phyloP scores from a whole-genome alignment of 306 rosid species.

The Echinosophora koreensis region DNA sequence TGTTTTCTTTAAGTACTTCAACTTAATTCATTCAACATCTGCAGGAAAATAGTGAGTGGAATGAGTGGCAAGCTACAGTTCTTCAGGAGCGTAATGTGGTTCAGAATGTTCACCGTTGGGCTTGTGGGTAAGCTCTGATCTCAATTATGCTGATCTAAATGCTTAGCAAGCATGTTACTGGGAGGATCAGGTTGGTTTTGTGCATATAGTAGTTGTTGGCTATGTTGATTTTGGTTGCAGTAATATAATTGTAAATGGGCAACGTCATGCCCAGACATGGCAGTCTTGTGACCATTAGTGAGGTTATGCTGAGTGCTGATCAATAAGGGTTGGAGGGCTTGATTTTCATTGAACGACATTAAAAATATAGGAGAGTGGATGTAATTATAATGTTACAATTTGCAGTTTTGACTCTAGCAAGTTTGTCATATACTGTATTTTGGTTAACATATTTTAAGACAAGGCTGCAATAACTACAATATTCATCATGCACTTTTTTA shows the following conservation, averaged over 20 bases:
- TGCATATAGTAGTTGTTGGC: slow-evolving; percentile 8
- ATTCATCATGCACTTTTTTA: slow-evolving; percentile 1
- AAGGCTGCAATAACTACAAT: slow-evolving; percentile 1
- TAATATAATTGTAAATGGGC: neutral
- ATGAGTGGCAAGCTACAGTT: slow-evolving; percentile 84
- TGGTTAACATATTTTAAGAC: slow-evolving; percentile 13
- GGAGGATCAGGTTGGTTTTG: slow-evolving; percentile 17
- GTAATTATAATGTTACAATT: neutral
- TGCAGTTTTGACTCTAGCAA: slow-evolving; percentile 1
- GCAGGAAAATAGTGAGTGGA: slow-evolving; percentile 90
- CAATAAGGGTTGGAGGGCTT: slow-evolving; percentile 28
- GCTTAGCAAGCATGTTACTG: slow-evolving; percentile 22
- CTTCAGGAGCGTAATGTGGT: slow-evolving; percentile 89
- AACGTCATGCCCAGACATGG: neutral
- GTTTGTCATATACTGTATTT: slow-evolving; percentile 12
- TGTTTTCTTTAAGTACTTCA: slow-evolving; percentile 19
- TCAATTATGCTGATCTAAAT: slow-evolving; percentile 33
- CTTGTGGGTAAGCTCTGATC: slow-evolving; percentile 82
- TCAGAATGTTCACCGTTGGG: slow-evolving; percentile 95
- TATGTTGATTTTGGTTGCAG: slow-evolving; percentile 31
- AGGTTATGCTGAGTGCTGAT: slow-evolving; percentile 13
- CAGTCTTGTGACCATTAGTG: slow-evolving; percentile 27
- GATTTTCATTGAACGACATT: slow-evolving; percentile 23
- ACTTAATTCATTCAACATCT: slow-evolving; percentile 40
- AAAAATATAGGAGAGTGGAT: neutral